phyloP scores from a whole-genome alignment of 805 yeast species.

The Metschnikowia kunwiensis region DNA sequence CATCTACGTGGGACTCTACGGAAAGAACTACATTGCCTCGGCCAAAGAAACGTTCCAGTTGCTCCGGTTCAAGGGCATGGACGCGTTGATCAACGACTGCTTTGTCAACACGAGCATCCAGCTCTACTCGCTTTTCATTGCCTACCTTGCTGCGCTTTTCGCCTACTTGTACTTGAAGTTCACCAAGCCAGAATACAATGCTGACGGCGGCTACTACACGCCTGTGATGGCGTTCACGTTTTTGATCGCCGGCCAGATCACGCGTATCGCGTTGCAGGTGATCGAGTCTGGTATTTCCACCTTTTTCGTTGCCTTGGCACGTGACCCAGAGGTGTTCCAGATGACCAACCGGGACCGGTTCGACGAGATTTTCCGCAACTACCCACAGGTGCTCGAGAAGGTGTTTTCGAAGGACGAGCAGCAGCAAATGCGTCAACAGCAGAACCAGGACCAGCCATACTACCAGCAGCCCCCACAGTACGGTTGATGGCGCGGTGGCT shows the following conservation, averaged over 20 bases:
- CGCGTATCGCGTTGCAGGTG: conserved; percentile 67
- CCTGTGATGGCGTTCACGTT: conserved; percentile 73
- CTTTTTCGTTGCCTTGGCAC: conserved; percentile 77
- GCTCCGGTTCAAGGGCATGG: conserved; percentile 74
- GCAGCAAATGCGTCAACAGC: conserved; percentile 9
- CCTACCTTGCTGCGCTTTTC: conserved; percentile 56
- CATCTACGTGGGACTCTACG: conserved; percentile 83
- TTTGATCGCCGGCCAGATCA: conserved; percentile 71
- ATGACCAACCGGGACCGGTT: conserved; percentile 66
- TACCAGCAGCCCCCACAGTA: conserved; percentile 16
- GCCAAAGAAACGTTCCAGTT: conserved; percentile 82
- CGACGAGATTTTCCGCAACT: conserved; percentile 59
- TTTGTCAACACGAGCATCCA: conserved; percentile 74
- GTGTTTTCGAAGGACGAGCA: conserved; percentile 17
- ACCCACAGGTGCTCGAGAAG: conserved; percentile 67
- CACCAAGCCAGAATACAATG: conserved; percentile 65
- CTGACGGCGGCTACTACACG: conserved; percentile 58
- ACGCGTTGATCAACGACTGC: conserved; percentile 81
- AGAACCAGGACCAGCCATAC: conserved; percentile 10
- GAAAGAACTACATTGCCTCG: conserved; percentile 68
- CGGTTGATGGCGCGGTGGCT: conserved; percentile 4
- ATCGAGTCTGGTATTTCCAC: conserved; percentile 81
- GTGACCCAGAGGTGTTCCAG: conserved; percentile 80
- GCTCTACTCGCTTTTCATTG: conserved; percentile 71
- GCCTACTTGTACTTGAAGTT: conserved; percentile 64